These are phyloP conservation scores for Colletotrichum tropicale DNA, from an alignment of 2,329 filamentous ascomycete genomes.

Conservation along the genomic window DNA sequence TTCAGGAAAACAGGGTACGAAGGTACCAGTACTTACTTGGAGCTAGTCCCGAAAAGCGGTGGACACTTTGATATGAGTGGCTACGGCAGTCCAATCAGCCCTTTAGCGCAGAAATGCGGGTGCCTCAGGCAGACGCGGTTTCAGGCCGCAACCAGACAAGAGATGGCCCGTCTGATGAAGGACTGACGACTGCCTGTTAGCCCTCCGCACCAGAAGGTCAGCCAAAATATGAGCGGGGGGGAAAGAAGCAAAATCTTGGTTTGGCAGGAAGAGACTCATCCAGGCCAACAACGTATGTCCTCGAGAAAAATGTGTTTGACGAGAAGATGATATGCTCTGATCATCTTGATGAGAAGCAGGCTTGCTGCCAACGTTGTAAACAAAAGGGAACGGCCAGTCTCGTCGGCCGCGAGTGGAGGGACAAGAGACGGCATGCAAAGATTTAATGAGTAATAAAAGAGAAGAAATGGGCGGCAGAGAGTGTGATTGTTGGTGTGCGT, in stretches of 20 bases:
- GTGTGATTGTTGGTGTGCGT: conserved; percentile 6
- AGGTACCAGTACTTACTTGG: conserved; percentile 23
- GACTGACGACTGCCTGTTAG: conserved; percentile 13
- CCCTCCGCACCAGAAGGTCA: conserved; percentile 12
- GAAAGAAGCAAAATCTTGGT: neutral
- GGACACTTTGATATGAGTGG: conserved; percentile 23
- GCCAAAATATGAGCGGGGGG: neutral
- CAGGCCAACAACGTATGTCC: neutral
- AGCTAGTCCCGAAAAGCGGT: conserved; percentile 21
- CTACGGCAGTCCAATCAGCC: conserved; percentile 12
- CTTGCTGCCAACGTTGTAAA: neutral
- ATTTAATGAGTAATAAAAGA: conserved; percentile 21
- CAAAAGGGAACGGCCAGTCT: neutral
- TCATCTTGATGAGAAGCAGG: neutral
- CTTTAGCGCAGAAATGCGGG: neutral
- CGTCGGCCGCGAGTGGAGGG: conserved; percentile 15
- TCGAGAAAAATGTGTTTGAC: neutral
- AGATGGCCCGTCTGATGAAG: conserved; percentile 16
- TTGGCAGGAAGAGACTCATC: neutral
- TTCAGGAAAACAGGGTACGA: conserved; percentile 13
- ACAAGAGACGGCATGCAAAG: conserved; percentile 19
- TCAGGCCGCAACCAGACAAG: conserved; percentile 23
- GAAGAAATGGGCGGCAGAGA: conserved; percentile 16
- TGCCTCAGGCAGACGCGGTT: conserved; percentile 21
- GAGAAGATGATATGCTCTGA: neutral